Percentiles rank a stretch among this genome's conserved stretches.
Conservation (phyloP, 2,329 filamentous ascomycete species). For the Ampelomyces quisqualis region DNA sequence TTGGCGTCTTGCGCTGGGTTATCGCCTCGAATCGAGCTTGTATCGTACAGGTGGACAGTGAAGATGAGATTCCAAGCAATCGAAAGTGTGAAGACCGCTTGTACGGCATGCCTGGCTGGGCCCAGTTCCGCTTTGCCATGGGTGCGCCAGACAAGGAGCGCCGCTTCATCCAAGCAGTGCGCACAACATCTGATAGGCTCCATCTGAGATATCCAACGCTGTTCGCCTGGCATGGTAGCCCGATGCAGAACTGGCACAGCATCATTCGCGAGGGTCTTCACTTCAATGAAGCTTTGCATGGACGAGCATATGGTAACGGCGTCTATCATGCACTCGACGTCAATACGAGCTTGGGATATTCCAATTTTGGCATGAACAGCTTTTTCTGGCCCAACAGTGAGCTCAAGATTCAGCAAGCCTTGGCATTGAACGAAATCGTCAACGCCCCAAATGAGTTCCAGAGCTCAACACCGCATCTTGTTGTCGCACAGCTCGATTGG, state of each 20-base stretch:
- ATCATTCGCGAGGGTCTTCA: conserved; percentile 82
- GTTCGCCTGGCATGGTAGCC: conserved; percentile 85
- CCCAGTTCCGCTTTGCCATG: conserved; percentile 86
- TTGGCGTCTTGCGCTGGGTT: conserved; percentile 79
- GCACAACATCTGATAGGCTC: conserved; percentile 46
- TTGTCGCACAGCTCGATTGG: conserved; percentile 77
- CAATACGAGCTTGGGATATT: conserved; percentile 58
- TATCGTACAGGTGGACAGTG: conserved; percentile 70
- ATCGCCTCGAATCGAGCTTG: conserved; percentile 86
- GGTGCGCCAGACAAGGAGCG: conserved; percentile 88
- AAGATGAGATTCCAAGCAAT: conserved; percentile 14
- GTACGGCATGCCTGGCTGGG: conserved; percentile 63
- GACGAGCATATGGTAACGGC: conserved; percentile 73
- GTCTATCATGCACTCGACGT: conserved; percentile 73
- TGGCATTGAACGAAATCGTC: conserved; percentile 83
- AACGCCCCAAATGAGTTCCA: conserved; percentile 68
- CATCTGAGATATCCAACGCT: conserved; percentile 63
- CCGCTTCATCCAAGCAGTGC: conserved; percentile 66
- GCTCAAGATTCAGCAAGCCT: conserved; percentile 59
- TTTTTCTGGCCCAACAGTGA: conserved; percentile 65
- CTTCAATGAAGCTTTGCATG: conserved; percentile 63
- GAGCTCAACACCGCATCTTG: conserved; percentile 60
- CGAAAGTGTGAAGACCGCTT: conserved; percentile 55
- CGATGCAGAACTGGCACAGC: conserved; percentile 79
- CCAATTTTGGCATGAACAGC: conserved; percentile 8